Evolutionary conservation across 2,329 filamentous ascomycete species (phyloP), one percentile per base, ranked within the genome.

Genomic region (Colletotrichum shisoi): DNA sequence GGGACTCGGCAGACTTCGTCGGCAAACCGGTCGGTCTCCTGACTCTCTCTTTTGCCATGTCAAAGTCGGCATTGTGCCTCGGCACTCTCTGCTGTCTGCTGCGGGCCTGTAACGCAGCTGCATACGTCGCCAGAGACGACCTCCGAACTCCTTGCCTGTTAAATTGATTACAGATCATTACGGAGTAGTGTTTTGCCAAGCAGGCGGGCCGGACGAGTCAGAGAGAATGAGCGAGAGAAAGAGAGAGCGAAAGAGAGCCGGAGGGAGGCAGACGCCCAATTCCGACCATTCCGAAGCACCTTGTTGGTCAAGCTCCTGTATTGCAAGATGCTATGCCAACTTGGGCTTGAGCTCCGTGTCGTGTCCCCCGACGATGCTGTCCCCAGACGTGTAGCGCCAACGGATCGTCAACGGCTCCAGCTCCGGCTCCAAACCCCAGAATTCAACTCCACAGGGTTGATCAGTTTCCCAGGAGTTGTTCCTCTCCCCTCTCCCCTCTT

Each of bases 31-130:
- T 64, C 49, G n/a, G n/a, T 59, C 21, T n/a, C 44, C 65, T 68
- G 59, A 67, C 63, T 66, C 63, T 66, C 63, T 66, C 37, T 52
- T 57, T 57, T 52, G 63, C 58, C 51, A 59, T 66, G 63, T 66
- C 61, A 54, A 64, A 27, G 4, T 6, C 15, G 15, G 19, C 44
- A 46, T 11, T 24, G 44, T 39, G n/a, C 49, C 15, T 44, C 48
- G 21, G n/a, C 52, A 11, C 48, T 34, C 54, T 58, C n/a, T 13
- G 27, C 27, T 31, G 8, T 31, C 7, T 31, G 27, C 27, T 8
- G 7, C 27, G 6, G 27, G 27, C 27, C 27, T 31, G 27, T 51
- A 12, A 51, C 9, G 4, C 11, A 27, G 4, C 46, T 24, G 24
- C 45, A 46, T 24, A 9, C 15, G 24, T 31, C 27, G 24, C 12